These are phyloP conservation scores for Pichia kluyveri DNA, from an alignment of 805 yeast genomes.

Conservation along the genomic window DNA sequence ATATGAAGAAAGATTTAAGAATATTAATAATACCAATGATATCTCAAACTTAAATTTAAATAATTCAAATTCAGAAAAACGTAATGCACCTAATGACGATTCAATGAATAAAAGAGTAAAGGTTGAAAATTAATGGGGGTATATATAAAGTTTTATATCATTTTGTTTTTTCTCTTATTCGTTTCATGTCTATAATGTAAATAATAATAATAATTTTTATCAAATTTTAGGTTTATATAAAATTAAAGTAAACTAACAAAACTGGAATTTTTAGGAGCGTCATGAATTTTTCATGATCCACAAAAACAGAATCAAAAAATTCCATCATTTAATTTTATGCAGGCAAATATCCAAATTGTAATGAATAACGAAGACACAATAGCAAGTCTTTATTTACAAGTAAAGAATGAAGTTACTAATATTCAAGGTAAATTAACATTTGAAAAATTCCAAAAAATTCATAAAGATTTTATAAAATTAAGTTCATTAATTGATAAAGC, in stretches of 20 bases:
- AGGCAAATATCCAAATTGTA: no score
- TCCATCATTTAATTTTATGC: no score
- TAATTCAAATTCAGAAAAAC: background rate
- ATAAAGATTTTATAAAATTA: conserved; percentile 6
- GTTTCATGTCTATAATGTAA: no score
- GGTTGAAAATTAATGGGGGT: background rate
- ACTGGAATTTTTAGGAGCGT: no score
- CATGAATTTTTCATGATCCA: no score
- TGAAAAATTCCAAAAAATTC: conserved; percentile 8
- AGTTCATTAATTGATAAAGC: conserved; percentile 1
- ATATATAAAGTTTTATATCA: no score
- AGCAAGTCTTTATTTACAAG: background rate
- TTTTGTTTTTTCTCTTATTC: background rate
- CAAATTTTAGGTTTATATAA: no score
- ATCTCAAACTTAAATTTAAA: no score
- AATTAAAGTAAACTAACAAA: no score
- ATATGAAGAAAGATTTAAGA: background rate
- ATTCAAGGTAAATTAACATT: background rate
- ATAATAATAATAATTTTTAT: no score
- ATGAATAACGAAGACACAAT: background rate
- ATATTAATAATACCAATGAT: background rate
- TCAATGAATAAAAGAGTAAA: conserved; percentile 1
- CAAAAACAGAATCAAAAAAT: no score
- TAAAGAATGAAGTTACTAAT: background rate
- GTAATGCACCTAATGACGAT: background rate